Percentiles rank a stretch among this genome's conserved stretches.
phyloP scores from a whole-genome alignment of 768 basidiomycete genomes.

The Suillus placidus region DNA sequence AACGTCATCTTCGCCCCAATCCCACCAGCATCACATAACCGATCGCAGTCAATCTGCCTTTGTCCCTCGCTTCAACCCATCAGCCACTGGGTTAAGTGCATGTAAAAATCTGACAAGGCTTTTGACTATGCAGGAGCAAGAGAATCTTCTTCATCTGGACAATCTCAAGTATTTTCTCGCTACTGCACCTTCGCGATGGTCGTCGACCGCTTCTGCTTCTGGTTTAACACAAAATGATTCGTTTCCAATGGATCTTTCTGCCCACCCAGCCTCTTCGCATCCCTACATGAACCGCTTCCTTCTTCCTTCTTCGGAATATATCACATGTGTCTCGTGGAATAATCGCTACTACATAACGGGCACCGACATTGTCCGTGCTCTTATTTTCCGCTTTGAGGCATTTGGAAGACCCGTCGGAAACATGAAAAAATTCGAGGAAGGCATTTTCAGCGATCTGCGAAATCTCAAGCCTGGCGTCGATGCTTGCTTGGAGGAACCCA shows the following conservation, averaged over 20 bases:
- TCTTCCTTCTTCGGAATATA: conserved; percentile 84
- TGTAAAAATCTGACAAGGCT: conserved; percentile 43
- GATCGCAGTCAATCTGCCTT: conserved; percentile 9
- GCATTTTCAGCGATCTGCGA: conserved; percentile 89
- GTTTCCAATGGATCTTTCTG: conserved; percentile 24
- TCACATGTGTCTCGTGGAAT: conserved; percentile 91
- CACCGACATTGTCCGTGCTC: conserved; percentile 93
- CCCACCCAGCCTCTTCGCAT: conserved; percentile 58
- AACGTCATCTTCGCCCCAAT: not conserved
- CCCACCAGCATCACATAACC: not conserved
- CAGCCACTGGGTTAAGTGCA: conserved; percentile 30
- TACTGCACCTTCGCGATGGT: conserved; percentile 81
- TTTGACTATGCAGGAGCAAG: conserved; percentile 65
- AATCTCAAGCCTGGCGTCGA: conserved; percentile 94
- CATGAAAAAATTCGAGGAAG: conserved; percentile 98
- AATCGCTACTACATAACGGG: conserved; percentile 94
- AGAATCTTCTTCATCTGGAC: conserved; percentile 74
- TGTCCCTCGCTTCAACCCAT: conserved; percentile 18
- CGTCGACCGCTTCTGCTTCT: conserved; percentile 35
- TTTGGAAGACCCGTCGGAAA: conserved; percentile 90
- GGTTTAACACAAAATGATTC: conserved; percentile 21
- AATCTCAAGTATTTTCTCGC: conserved; percentile 88
- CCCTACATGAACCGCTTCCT: conserved; percentile 85
- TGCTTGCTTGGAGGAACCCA: conserved; percentile 94
- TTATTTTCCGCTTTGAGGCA: conserved; percentile 93